phyloP scores from a whole-genome alignment of 2,329 filamentous ascomycete genomes.

The Lecanicillium sp. region DNA sequence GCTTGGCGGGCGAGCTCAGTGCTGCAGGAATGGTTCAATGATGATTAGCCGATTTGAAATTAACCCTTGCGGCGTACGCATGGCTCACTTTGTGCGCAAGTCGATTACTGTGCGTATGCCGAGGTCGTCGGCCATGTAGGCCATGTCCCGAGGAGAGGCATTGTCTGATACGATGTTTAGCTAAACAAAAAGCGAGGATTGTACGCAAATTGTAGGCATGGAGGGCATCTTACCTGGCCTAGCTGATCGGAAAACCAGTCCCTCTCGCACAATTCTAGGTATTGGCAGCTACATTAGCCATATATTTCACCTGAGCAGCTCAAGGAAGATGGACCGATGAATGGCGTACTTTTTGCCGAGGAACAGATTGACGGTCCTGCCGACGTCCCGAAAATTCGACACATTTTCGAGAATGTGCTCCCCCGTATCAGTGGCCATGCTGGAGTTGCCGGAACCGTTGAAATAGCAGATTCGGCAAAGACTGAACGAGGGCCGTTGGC shows the following conservation, averaged over 20 bases:
- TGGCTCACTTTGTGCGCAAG: conserved; percentile 64
- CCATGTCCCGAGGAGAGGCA: conserved; percentile 60
- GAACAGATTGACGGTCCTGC: conserved; percentile 56
- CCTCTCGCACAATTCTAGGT: conserved; percentile 43
- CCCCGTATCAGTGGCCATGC: conserved; percentile 17
- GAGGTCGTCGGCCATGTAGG: conserved; percentile 51
- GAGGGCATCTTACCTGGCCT: conserved; percentile 42
- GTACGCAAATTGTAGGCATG: not conserved
- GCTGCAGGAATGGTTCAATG: too few relatives aligned
- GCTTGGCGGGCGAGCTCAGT: conserved; percentile 68
- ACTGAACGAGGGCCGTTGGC: too few relatives aligned
- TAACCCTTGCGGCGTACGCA: too few relatives aligned
- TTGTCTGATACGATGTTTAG: conserved; percentile 47
- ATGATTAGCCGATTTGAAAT: not conserved
- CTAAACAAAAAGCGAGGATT: not conserved
- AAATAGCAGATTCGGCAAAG: too few relatives aligned
- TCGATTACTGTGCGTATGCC: conserved; percentile 70
- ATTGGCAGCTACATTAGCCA: not conserved
- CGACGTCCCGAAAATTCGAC: conserved; percentile 73
- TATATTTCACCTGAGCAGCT: not conserved
- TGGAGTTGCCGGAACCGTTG: conserved; percentile 8
- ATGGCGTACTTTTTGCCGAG: conserved; percentile 46
- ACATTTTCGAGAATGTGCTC: conserved; percentile 34
- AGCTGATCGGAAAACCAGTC: conserved; percentile 62
- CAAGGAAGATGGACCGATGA: not conserved